A percentile compares a stretch with the other conserved stretches of the same genome.
These are phyloP conservation scores for Backusella westeae DNA, from an alignment of 192 early-diverging fungal genomes.

Conservation along the genomic window DNA sequence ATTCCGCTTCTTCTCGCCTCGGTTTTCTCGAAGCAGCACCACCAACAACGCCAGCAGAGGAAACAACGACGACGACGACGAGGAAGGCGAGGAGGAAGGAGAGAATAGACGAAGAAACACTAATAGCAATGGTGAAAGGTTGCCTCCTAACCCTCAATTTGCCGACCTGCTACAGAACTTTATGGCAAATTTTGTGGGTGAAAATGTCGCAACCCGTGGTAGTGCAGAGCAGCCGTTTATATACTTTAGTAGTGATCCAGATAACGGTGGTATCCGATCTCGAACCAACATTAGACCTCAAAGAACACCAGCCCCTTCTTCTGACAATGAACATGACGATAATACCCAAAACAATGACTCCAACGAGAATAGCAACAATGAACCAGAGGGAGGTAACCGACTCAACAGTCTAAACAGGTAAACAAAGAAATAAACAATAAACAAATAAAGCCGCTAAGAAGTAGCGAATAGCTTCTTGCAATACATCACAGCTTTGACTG, in stretches of 20 bases:
- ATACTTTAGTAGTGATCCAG: constrained; percentile 6
- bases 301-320: background rate
- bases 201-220: background rate
- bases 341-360: background rate
- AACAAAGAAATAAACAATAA: background rate
- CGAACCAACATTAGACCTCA: background rate
- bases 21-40: background rate
- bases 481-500: constrained; percentile 33
- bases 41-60: background rate
- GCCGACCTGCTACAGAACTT: background rate
- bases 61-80: background rate
- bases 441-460: background rate
- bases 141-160: background rate
- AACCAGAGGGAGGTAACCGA: background rate
- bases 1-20: constrained; percentile 12
- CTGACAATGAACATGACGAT: background rate
- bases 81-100: too few relatives aligned
- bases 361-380: background rate
- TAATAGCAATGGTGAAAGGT: background rate
- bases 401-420: constrained; percentile 10
- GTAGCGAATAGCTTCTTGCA: constrained; percentile 13
- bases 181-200: background rate
- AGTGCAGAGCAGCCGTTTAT: background rate
- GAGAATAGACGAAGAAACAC: background rate
- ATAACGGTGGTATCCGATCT: constrained; percentile 13